Percentiles rank a stretch among this genome's conserved stretches.
phyloP scores from a whole-genome alignment of 192 early-diverging fungal species.

The Podila minutissima region DNA sequence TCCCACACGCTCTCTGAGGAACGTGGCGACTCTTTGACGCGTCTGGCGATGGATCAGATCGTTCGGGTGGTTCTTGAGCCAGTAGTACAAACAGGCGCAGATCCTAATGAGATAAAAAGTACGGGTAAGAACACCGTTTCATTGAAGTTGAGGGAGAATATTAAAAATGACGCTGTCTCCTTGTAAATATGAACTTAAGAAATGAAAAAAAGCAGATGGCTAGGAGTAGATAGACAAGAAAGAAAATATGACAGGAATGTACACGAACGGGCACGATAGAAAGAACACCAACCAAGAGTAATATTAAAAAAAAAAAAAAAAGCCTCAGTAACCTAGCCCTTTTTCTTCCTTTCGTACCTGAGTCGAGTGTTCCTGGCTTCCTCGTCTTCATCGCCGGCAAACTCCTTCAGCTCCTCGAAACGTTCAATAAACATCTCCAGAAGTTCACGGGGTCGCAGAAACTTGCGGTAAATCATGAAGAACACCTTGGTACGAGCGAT shows the following conservation, averaged over 20 bases:
- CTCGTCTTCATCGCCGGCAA: constrained; percentile 34
- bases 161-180: no score
- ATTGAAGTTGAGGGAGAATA: background rate
- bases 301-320: no score
- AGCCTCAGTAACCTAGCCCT: no score
- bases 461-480: constrained; percentile 48
- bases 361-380: constrained; percentile 29
- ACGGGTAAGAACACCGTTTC: background rate
- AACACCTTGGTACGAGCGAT: constrained; percentile 32
- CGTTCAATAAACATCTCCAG: constrained; percentile 49
- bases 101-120: constrained; percentile 17
- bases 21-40: constrained; percentile 22
- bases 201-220: no score
- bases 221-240: no score
- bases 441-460: constrained; percentile 48
- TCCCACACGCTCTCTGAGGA: constrained; percentile 27
- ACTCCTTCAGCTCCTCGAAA: constrained; percentile 40
- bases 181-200: no score
- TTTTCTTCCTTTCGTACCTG: constrained; percentile 15
- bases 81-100: constrained; percentile 27
- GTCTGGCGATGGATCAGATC: constrained; percentile 54
- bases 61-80: constrained; percentile 49
- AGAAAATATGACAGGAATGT: background rate
- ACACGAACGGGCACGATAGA: background rate
- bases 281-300: background rate